Percentiles rank a stretch among this genome's conserved stretches.
These are phyloP conservation scores for Podospora appendiculata DNA, from an alignment of 495 filamentous ascomycete genomes.

Conservation along the genomic window DNA sequence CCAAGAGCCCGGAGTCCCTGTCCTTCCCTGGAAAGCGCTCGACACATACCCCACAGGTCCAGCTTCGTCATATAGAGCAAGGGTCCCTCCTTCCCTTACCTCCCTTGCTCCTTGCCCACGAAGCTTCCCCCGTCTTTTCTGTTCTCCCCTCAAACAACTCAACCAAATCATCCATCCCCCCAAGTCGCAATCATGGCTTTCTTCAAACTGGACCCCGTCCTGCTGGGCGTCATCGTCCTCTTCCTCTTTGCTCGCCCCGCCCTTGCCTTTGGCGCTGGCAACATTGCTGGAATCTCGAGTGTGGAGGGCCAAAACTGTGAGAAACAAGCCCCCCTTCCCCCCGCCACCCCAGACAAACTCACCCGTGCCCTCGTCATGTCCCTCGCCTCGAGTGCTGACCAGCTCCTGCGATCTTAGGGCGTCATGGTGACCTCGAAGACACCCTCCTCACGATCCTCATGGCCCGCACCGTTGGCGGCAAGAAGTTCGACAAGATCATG, in stretches of 20 bases:
- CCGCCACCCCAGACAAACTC: no score
- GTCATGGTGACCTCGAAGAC: conserved; percentile 95
- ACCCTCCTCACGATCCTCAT: conserved; percentile 67
- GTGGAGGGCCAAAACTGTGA: conserved; percentile 75
- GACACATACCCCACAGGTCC: no score
- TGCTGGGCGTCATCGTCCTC: conserved; percentile 46
- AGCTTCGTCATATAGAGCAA: no score
- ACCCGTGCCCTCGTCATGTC: no score
- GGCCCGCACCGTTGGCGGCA: conserved; percentile 67
- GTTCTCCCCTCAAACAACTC: background rate
- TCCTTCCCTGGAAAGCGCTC: no score
- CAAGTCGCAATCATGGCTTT: conserved; percentile 27
- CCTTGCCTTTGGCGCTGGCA: conserved; percentile 80
- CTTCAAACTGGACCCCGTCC: conserved; percentile 32
- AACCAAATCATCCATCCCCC: background rate
- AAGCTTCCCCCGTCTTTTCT: background rate
- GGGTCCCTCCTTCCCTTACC: background rate
- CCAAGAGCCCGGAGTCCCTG: no score
- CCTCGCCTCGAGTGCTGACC: background rate
- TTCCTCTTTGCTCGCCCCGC: conserved; percentile 54
- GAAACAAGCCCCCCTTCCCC: background rate
- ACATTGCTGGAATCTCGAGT: conserved; percentile 67
- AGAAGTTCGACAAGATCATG: conserved; percentile 81
- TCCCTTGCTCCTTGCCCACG: background rate
- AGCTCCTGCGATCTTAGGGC: conserved; percentile 41